Percentiles rank a stretch among this genome's conserved stretches.
Evolutionary conservation across 2,329 filamentous ascomycete genomes (phyloP).

Genomic region (Xylariaceae sp.): DNA sequence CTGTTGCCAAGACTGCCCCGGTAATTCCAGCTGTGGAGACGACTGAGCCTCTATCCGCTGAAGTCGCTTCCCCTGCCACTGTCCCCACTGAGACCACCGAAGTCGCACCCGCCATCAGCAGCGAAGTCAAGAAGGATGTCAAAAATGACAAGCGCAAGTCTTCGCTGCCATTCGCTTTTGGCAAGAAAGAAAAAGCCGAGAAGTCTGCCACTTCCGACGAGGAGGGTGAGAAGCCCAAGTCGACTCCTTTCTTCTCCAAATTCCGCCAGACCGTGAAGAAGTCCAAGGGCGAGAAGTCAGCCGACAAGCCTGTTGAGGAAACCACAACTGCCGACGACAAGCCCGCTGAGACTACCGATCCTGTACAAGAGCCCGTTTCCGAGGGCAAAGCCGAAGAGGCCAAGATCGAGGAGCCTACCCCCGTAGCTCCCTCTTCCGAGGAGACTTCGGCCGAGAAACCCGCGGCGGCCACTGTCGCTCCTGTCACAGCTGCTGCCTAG

Average conservation of each 20-base stretch:
- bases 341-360: conserved; percentile 23
- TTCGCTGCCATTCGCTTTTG: conserved; percentile 68
- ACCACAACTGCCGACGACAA: conserved; percentile 23
- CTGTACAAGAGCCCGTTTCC: conserved; percentile 17
- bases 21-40: conserved; percentile 59
- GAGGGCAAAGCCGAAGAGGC: conserved; percentile 19
- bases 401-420: conserved; percentile 18
- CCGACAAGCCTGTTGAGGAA: conserved; percentile 27
- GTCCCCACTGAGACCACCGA: conserved; percentile 47
- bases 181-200: conserved; percentile 72
- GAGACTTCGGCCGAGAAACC: conserved; percentile 27
- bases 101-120: conserved; percentile 41
- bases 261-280: conserved; percentile 39
- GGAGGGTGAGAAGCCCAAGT: conserved; percentile 57
- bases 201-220: conserved; percentile 53
- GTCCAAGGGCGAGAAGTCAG: conserved; percentile 22
- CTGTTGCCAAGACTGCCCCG: conserved; percentile 50
- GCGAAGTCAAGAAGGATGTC: conserved; percentile 57
- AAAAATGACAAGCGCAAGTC: conserved; percentile 81
- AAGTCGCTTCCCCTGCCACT: conserved; percentile 47
- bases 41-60: conserved; percentile 52
- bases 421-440: conserved; percentile 15
- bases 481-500: conserved; percentile 34
- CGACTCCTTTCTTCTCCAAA: conserved; percentile 56
- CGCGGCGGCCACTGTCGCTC: conserved; percentile 24